A percentile compares a stretch with the other conserved stretches of the same genome.
These are phyloP conservation scores for Torulaspora delbrueckii DNA, from an alignment of 805 yeast species.

Conservation along the genomic window DNA sequence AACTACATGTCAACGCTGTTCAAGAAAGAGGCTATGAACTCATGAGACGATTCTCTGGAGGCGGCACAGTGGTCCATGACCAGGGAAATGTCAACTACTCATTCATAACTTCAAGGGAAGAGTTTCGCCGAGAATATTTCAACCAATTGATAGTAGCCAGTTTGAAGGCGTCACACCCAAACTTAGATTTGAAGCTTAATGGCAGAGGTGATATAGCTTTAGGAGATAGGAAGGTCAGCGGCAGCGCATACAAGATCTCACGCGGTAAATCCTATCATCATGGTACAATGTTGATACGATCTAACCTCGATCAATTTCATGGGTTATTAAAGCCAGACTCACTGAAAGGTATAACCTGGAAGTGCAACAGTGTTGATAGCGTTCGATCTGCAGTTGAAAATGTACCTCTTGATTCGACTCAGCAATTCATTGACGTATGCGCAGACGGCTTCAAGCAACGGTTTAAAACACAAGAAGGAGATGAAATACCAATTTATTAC, in stretches of 20 bases:
- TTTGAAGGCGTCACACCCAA: conserved; percentile 15
- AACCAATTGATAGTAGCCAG: conserved; percentile 43
- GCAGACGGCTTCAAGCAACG: conserved; percentile 23
- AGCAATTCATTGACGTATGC: conserved; percentile 31
- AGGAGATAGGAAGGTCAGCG: conserved; percentile 63
- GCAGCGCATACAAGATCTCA: conserved; percentile 87
- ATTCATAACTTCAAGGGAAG: conserved; percentile 62
- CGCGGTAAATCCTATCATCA: conserved; percentile 85
- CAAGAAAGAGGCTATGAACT: conserved; percentile 53
- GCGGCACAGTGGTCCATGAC: conserved; percentile 97
- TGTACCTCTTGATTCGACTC: conserved; percentile 42
- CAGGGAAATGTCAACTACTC: conserved; percentile 83
- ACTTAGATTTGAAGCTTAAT: conserved; percentile 46
- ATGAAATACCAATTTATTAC: conserved; percentile 27
- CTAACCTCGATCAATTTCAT: conserved; percentile 56
- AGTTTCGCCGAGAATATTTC: conserved; percentile 58
- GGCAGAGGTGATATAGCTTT: conserved; percentile 76
- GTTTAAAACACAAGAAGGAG: conserved; percentile 17
- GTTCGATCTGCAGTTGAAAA: conserved; percentile 79
- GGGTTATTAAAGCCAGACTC: conserved; percentile 51
- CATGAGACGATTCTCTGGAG: conserved; percentile 81
- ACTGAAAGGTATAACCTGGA: conserved; percentile 42
- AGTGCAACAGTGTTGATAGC: conserved; percentile 57
- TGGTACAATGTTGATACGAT: conserved; percentile 84
- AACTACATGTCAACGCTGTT: conserved; percentile 58